phyloP scores from a whole-genome alignment of 768 basidiomycete species.

The Cyclocybe aegerita region DNA sequence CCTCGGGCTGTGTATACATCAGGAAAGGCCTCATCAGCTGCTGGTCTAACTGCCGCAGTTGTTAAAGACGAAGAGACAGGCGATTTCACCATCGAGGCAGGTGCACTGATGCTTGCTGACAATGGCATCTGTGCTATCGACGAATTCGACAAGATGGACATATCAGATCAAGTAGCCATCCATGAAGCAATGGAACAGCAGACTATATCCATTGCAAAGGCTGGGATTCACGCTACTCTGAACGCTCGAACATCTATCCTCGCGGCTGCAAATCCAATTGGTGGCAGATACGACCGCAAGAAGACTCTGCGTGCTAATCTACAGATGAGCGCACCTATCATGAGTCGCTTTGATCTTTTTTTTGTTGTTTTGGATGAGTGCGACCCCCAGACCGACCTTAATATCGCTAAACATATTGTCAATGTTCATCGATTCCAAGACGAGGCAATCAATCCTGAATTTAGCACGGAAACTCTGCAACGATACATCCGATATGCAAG shows the following conservation, averaged over 20 bases:
- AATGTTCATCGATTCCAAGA: slow-evolving; percentile 96
- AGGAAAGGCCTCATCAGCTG: slow-evolving; percentile 98
- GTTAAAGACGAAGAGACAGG: slow-evolving; percentile 99
- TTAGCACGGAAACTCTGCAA: slow-evolving; percentile 94
- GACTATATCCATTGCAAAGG: slow-evolving; percentile 98
- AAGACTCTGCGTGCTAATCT: slow-evolving; percentile 89
- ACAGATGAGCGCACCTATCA: slow-evolving; percentile 97
- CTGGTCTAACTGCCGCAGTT: slow-evolving; percentile 97
- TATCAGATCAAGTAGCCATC: slow-evolving; percentile 97
- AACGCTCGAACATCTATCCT: slow-evolving; percentile 98
- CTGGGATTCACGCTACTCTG: slow-evolving; percentile 97
- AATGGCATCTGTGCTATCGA: slow-evolving; percentile 99
- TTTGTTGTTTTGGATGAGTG: slow-evolving; percentile 98
- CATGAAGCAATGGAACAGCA: slow-evolving; percentile 99
- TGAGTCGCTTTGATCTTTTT: slow-evolving; percentile 98
- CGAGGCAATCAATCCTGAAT: slow-evolving; percentile 93
- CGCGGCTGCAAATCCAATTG: slow-evolving; percentile 97
- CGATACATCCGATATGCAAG: slow-evolving; percentile 96
- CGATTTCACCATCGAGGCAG: slow-evolving; percentile 99
- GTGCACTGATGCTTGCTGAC: slow-evolving; percentile 98
- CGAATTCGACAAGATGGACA: slow-evolving; percentile 99
- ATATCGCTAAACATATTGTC: slow-evolving; percentile 96
- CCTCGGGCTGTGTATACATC: slow-evolving; percentile 98
- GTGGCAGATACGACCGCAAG: slow-evolving; percentile 95
- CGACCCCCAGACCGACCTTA: slow-evolving; percentile 87